phyloP scores from a whole-genome alignment of 2,329 filamentous ascomycete species.

The Penicillium sp. region DNA sequence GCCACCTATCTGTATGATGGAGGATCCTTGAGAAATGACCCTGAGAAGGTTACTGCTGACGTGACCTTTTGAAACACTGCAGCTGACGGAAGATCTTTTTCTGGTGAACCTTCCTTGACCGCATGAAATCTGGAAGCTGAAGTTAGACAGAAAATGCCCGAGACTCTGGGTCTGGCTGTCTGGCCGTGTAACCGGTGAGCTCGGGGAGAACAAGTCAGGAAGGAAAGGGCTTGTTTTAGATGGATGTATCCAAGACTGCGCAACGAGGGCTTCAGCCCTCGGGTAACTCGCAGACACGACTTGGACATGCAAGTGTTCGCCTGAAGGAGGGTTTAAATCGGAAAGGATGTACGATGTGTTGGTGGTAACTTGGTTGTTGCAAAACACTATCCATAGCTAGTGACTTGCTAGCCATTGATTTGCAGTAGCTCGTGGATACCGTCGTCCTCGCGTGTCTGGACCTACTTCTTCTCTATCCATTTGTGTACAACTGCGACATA shows the following conservation, averaged over 20 bases:
- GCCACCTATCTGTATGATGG: constrained; percentile 8
- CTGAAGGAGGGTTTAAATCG: not conserved
- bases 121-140: constrained; percentile 15
- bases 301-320: not conserved
- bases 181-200: constrained; percentile 6
- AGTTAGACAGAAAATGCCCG: constrained; percentile 17
- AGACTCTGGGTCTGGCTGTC: constrained; percentile 5
- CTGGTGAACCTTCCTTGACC: constrained; percentile 19
- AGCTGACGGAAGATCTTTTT: not conserved
- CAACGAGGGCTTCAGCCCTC: constrained; percentile 10
- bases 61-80: constrained; percentile 12
- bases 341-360: not conserved
- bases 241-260: constrained; percentile 9
- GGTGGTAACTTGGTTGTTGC: not conserved
- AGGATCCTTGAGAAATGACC: constrained; percentile 4
- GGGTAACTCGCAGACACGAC: constrained; percentile 5
- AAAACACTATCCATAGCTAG: not conserved
- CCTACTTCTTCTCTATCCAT: not conserved
- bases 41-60: constrained; percentile 3
- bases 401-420: not conserved
- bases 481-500: not conserved
- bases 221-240: constrained; percentile 1
- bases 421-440: not conserved
- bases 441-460: not conserved
- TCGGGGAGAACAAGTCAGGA: constrained; percentile 15